Conservation (phyloP, 306 rosid species). For the Lablab purpureus region DNA sequence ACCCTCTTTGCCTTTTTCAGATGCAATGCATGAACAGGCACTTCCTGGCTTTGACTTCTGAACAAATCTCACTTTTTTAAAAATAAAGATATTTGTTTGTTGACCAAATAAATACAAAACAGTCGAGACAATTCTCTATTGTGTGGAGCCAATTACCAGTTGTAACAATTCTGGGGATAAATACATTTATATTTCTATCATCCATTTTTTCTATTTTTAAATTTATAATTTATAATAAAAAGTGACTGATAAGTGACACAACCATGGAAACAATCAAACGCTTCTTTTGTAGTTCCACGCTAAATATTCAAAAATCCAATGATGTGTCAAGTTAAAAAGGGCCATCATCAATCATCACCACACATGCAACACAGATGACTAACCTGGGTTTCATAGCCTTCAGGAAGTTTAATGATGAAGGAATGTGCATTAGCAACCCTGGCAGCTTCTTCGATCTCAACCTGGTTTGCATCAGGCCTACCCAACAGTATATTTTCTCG, state of each 20-base stretch:
- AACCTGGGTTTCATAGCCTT: conserved; percentile 95
- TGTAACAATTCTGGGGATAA: background rate
- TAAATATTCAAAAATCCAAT: conserved; percentile 35
- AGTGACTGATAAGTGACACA: background rate
- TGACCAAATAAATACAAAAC: conserved; percentile 56
- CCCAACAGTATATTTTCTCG: conserved; percentile 92
- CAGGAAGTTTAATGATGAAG: conserved; percentile 90
- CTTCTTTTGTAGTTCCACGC: background rate
- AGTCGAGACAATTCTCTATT: conserved; percentile 13
- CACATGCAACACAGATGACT: conserved; percentile 43
- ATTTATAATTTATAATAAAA: background rate
- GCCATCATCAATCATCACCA: background rate
- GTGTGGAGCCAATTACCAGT: background rate
- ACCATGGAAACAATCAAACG: conserved; percentile 11
- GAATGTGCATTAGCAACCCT: conserved; percentile 98
- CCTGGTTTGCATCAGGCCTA: conserved; percentile 88
- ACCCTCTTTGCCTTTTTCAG: conserved; percentile 53
- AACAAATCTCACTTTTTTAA: conserved; percentile 8
- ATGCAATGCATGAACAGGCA: conserved; percentile 62
- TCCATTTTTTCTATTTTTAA: background rate
- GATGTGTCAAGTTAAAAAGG: background rate
- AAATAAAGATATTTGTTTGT: conserved; percentile 48
- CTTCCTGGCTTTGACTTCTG: conserved; percentile 59
- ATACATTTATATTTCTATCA: background rate
- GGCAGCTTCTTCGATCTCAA: conserved; percentile 97